phyloP scores from a whole-genome alignment of 2,329 filamentous ascomycete species.

The Hymenoscyphus infarciens region DNA sequence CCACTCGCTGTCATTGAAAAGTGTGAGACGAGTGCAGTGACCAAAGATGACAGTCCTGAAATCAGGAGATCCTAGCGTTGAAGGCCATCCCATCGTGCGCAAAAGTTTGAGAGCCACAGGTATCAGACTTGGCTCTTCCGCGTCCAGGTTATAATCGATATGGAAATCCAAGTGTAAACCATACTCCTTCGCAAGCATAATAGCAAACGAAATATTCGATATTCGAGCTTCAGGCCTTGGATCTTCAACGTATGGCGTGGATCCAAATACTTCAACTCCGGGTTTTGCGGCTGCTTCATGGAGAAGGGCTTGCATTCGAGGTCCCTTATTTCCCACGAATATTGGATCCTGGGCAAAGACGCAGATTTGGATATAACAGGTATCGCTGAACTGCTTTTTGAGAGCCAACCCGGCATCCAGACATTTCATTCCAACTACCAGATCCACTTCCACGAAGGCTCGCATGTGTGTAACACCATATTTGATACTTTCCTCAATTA shows the following conservation, averaged over 20 bases:
- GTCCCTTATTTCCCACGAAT: slow-evolving; percentile 52
- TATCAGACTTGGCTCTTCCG: slow-evolving; percentile 46
- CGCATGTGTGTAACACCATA: slow-evolving; percentile 67
- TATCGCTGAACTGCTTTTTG: slow-evolving; percentile 49
- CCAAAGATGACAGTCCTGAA: slow-evolving; percentile 56
- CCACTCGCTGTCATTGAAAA: slow-evolving; percentile 51
- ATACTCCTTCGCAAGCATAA: slow-evolving; percentile 48
- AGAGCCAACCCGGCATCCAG: slow-evolving; percentile 55
- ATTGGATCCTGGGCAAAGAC: slow-evolving; percentile 69
- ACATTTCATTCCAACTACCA: slow-evolving; percentile 54
- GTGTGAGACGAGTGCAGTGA: slow-evolving; percentile 64
- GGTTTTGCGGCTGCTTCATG: slow-evolving; percentile 41
- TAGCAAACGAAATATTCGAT: slow-evolving; percentile 61
- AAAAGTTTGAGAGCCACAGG: slow-evolving; percentile 53
- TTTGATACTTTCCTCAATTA: slow-evolving; percentile 61
- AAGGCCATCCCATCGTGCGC: slow-evolving; percentile 47
- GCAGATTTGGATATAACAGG: slow-evolving; percentile 62
- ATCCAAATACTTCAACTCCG: slow-evolving; percentile 58
- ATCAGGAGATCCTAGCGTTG: slow-evolving; percentile 18
- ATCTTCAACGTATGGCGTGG: slow-evolving; percentile 67
- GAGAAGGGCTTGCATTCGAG: slow-evolving; percentile 50
- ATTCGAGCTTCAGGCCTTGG: slow-evolving; percentile 39
- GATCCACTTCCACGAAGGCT: slow-evolving; percentile 69
- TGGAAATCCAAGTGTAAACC: slow-evolving; percentile 65
- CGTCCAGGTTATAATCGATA: slow-evolving; percentile 65